These are phyloP conservation scores for Acidiella bohemica DNA, from an alignment of 495 filamentous ascomycete genomes.

Conservation along the genomic window DNA sequence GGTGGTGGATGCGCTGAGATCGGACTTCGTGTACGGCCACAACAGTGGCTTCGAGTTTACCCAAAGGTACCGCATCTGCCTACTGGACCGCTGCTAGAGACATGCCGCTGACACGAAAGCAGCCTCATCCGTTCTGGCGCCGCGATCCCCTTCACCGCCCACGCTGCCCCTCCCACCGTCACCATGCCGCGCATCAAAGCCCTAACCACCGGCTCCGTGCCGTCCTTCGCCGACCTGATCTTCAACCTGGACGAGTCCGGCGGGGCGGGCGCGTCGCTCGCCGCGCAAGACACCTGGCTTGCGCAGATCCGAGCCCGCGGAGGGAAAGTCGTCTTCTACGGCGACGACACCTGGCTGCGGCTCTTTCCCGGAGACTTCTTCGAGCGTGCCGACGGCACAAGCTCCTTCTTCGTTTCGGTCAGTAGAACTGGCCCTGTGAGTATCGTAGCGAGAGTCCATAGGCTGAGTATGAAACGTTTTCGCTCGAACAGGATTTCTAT, in stretches of 20 bases:
- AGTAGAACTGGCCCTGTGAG: conserved; percentile 31
- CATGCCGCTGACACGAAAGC: neutral
- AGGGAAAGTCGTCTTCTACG: conserved; percentile 73
- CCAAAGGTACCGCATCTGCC: conserved; percentile 52
- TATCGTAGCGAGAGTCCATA: conserved; percentile 19
- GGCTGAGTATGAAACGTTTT: conserved; percentile 20
- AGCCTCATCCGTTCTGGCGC: conserved; percentile 73
- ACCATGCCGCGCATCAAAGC: conserved; percentile 98
- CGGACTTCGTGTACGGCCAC: conserved; percentile 85
- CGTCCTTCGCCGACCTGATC: conserved; percentile 92
- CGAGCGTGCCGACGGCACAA: conserved; percentile 74
- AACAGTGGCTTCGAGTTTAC: conserved; percentile 77
- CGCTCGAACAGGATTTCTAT: conserved; percentile 65
- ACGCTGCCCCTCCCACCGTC: conserved; percentile 92
- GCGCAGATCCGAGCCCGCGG: conserved; percentile 69
- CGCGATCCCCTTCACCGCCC: conserved; percentile 86
- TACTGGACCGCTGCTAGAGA: neutral
- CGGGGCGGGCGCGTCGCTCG: conserved; percentile 70
- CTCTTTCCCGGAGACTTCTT: conserved; percentile 75
- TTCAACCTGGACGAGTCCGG: conserved; percentile 94
- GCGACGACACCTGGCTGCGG: conserved; percentile 97
- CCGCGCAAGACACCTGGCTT: conserved; percentile 86
- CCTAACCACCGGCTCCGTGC: conserved; percentile 90
- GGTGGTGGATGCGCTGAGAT: conserved; percentile 90
- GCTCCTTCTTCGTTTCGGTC: conserved; percentile 96